Conservation (phyloP, 768 basidiomycete genomes). For the Leccinum uliginosum region DNA sequence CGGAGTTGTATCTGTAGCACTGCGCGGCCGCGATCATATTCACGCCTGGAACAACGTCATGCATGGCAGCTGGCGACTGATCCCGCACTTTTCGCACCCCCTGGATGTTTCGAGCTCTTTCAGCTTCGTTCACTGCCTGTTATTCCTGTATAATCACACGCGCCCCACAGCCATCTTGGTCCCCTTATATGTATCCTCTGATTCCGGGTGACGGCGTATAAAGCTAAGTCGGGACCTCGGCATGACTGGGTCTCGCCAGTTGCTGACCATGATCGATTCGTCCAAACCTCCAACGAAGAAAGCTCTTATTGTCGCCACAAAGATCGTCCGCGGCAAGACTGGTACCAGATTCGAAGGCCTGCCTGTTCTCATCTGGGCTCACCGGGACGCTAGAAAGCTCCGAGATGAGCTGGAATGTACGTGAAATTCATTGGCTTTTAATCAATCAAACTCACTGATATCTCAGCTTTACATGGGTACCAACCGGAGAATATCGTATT, state of each 20-base stretch:
- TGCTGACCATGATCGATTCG: background rate
- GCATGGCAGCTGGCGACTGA: no score
- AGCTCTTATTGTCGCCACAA: conserved; percentile 20
- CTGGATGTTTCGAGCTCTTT: no score
- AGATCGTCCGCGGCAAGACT: conserved; percentile 1
- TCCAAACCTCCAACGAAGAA: conserved; percentile 4
- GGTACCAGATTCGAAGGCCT: background rate
- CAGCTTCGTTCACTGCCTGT: no score
- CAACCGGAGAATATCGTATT: conserved; percentile 35
- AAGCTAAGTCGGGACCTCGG: background rate
- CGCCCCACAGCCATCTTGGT: no score
- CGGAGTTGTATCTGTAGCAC: no score
- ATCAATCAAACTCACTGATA: background rate
- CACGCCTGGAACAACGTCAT: no score
- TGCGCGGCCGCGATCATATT: no score
- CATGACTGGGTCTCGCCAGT: background rate
- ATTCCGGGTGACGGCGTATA: background rate
- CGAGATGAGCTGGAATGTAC: conserved; percentile 14
- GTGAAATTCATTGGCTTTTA: background rate
- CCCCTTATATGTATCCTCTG: no score
- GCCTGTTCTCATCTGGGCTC: conserved; percentile 11
- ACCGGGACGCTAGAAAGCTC: conserved; percentile 18
- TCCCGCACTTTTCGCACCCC: no score
- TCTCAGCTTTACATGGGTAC: conserved; percentile 37
- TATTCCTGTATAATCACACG: no score